Conservation (phyloP, 208 protist species). For the Acanthamoeba culbertsoni region DNA sequence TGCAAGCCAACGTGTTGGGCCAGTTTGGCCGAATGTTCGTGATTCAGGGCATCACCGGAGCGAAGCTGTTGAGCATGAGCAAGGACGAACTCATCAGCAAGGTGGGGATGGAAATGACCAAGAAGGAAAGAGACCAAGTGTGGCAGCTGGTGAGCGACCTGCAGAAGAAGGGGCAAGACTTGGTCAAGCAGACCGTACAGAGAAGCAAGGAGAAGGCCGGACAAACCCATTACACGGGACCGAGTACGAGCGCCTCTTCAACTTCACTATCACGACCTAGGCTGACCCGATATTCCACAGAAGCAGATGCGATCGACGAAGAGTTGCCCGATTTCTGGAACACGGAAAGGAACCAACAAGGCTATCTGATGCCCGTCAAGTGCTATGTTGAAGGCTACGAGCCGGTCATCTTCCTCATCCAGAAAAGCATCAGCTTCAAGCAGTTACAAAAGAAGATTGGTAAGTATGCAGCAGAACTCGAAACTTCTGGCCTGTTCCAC, state of each 20-base stretch:
- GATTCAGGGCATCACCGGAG: not conserved
- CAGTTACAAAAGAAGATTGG: not conserved
- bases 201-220: not conserved
- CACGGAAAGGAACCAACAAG: not conserved
- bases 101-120: conserved; percentile 14
- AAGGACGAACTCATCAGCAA: not conserved
- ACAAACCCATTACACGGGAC: not conserved
- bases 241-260: not conserved
- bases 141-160: conserved; percentile 9
- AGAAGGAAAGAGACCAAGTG: not conserved
- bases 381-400: conserved; percentile 5
- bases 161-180: not conserved
- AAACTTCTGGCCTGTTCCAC: not conserved
- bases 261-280: no score
- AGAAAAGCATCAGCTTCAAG: not conserved
- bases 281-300: no score
- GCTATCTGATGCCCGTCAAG: conserved; percentile 33
- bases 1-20: not conserved
- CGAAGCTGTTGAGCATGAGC: not conserved
- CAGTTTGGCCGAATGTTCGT: not conserved
- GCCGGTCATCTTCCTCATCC: conserved; percentile 24
- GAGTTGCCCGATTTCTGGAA: conserved; percentile 10
- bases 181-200: not conserved
- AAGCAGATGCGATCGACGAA: not conserved
- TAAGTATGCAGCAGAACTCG: not conserved